Evolutionary conservation across 2,329 filamentous ascomycete species (phyloP), one percentile per base, ranked within the genome.

Genomic region (Verticillium klebahnii): DNA sequence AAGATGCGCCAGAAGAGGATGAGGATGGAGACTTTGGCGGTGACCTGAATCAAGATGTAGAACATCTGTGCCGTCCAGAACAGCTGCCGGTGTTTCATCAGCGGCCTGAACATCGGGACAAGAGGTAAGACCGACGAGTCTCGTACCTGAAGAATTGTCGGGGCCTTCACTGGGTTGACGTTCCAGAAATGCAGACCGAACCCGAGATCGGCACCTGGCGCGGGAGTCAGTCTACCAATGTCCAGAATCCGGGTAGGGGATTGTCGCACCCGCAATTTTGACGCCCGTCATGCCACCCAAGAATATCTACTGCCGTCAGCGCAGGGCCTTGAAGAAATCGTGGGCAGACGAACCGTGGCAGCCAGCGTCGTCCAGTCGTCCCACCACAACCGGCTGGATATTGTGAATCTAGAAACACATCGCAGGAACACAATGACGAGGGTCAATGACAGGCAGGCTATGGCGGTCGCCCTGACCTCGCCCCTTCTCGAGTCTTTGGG

Each of bases 131-230:
- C 11, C 1, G 29, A 1, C 14, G 25, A 19, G 1, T 17, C 5
- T 3, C 23, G 19, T 12, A 64, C 64, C 34, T 65, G 59, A 0
- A 65, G 23, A 40, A 65, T 65, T 0, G 56, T 56, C 25, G 62
- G 60, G 1, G 60, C 62, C 1, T 61, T 65, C 7, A 14, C 19
- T 2, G 65, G 65, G 17, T 66, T 60, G 2, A 69, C 60, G 45
- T 69, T 62, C 68, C 67, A 69, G 56, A 66, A 69, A 15, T 69
- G 68, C 3, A 60, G 50, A 1, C 68, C 68, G 15, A 68, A 69
- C 6, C 67, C 67, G 45, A 68, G 11, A 5, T 29, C 12, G 0
- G 60, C 14, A n/a, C 34, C 64, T 65, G 55, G 4, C 4, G 15
- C 19, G 11, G 11, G 40, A 3, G 23, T 19, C 4, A 12, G 7